Percentiles rank a stretch among this genome's conserved stretches.
phyloP scores from a whole-genome alignment of 257 asterid species.

The Jacaranda copaia region DNA sequence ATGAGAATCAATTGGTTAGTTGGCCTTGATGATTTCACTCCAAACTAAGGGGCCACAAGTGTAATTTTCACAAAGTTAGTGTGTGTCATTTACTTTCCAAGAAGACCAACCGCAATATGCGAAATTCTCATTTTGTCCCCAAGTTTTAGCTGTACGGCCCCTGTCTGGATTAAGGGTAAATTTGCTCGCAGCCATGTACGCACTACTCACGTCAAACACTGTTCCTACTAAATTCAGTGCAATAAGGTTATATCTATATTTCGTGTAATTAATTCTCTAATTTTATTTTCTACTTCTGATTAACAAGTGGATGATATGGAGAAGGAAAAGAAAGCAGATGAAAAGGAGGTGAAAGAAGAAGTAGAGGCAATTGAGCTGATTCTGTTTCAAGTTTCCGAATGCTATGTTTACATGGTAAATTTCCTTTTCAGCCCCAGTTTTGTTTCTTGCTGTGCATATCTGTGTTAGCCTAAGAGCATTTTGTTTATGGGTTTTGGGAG shows the following conservation, averaged over 20 bases:
- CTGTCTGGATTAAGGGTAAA: conserved; percentile 36
- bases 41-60: not conserved
- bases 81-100: conserved; percentile 1
- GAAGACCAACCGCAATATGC: not conserved
- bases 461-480: not conserved
- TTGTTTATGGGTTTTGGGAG: not conserved
- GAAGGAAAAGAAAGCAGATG: conserved; percentile 52
- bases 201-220: not conserved
- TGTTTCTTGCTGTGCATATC: conserved; percentile 19
- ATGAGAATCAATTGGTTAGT: too few species aligned
- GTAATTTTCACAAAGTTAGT: not conserved
- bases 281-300: not conserved
- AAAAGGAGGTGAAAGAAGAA: conserved; percentile 47
- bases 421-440: not conserved
- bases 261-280: not conserved
- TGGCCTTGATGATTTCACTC: not conserved
- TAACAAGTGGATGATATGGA: conserved; percentile 55
- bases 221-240: conserved; percentile 33
- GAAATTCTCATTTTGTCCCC: conserved; percentile 16
- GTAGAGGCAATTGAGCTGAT: conserved; percentile 70
- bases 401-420: conserved; percentile 89
- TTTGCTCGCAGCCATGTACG: conserved; percentile 19
- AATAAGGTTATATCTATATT: conserved; percentile 29
- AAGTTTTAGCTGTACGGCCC: conserved; percentile 19
- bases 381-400: conserved; percentile 86